Evolutionary conservation across 164 flowering plant genomes (phyloP), one percentile per base, ranked within the genome.

Genomic region (Vitis labrusca): DNA sequence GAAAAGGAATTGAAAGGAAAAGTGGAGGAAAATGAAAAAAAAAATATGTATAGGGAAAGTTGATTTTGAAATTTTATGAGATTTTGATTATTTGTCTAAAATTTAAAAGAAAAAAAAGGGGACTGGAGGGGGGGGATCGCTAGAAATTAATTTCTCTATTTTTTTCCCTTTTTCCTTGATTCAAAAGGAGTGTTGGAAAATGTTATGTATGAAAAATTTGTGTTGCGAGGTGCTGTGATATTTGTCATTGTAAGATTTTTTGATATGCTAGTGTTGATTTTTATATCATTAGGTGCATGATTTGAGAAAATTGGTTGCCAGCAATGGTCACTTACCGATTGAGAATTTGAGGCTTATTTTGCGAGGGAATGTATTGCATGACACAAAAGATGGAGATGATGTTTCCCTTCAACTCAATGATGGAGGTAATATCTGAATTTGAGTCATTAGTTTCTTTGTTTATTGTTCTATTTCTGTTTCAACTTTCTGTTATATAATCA

Each of bases 281-380:
- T 52, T 53, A 50, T 50, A 29, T 37, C 50, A 63, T 61, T 70
- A 94, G 97, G 97, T 89, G 47, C 71, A 59, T 73, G 89, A 87
- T 48, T 81, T 94, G 86, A 86, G 96, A 65, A 83, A 79, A 37
- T 63, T 89, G 84, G 79, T 92, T 75, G 88, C 91, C 15, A 82
- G 47, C 48, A 79, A 75, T 68, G 51, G 73, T 32, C 69, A 62
- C 29, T 73, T 84, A 23, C 88, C 93, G 2, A 59, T 81, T 54
- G 97, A 85, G 49, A 84, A 81, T 54, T 76, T 92, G 84, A 88
- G 78, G 84, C 89, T 94, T 73, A 78, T 94, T 68, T 83, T 83
- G 70, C 82, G 79, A 57, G 99, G 99, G 58, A 77, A 81, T 50
- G 86, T 79, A 51, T 78, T 94, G 83, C 77, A 74, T 49, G 97